Conservation (phyloP, 352 stramenopile genomes). For the Pythium coloratum region DNA sequence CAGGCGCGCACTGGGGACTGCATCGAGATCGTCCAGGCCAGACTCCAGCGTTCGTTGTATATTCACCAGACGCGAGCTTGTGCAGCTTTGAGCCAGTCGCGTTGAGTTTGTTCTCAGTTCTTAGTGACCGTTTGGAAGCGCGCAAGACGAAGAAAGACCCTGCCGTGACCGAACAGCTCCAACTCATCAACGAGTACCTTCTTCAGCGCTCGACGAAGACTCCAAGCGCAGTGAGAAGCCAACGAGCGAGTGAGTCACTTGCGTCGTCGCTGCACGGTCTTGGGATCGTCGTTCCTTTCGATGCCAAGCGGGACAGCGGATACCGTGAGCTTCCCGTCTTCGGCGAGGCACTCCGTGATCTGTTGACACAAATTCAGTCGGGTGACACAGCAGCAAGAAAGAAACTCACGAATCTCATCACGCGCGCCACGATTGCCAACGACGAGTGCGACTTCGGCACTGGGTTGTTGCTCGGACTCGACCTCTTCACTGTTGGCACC, state of each 20-base stretch:
- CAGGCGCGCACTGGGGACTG: constrained; percentile 50
- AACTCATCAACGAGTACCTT: constrained; percentile 3
- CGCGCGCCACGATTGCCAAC: constrained; percentile 61
- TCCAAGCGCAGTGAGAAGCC: constrained; percentile 24
- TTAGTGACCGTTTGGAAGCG: constrained; percentile 24
- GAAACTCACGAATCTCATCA: constrained; percentile 53
- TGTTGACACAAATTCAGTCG: constrained; percentile 34
- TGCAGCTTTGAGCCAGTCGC: constrained; percentile 42
- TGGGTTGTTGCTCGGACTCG: constrained; percentile 54
- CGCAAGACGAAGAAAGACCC: not conserved
- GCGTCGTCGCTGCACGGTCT: constrained; percentile 42
- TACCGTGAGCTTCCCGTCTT: constrained; percentile 54
- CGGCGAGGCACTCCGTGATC: constrained; percentile 30
- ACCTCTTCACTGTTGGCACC: constrained; percentile 49
- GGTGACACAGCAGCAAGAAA: constrained; percentile 28
- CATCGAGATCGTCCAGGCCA: constrained; percentile 46
- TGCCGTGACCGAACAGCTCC: constrained; percentile 3
- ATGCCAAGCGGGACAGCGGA: constrained; percentile 50
- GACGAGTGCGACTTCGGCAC: constrained; percentile 77
- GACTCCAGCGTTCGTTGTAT: constrained; percentile 43
- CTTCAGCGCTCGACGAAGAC: constrained; percentile 3
- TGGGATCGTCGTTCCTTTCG: constrained; percentile 52
- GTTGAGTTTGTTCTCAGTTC: constrained; percentile 40
- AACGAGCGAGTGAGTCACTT: constrained; percentile 33
- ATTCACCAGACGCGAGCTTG: constrained; percentile 27